Evolutionary conservation across 1,284 basidiomycete species (phyloP).

Genomic region (Calocybe gambosa): DNA sequence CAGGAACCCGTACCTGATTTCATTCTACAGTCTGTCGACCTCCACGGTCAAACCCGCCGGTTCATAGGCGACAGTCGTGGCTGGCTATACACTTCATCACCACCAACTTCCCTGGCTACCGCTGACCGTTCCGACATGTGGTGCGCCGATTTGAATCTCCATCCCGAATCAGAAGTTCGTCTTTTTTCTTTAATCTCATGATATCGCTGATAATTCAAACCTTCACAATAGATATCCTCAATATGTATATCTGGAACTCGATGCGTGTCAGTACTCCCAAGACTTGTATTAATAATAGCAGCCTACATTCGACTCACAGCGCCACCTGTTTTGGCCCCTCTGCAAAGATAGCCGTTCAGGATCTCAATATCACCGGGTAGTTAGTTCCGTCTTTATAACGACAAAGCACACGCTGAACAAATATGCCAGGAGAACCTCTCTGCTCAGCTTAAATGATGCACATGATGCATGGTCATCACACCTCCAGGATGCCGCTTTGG

Average conservation of each 20-base stretch:
- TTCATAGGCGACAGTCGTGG: slow-evolving; percentile 45
- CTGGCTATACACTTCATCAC: slow-evolving; percentile 40
- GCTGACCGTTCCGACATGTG: slow-evolving; percentile 22
- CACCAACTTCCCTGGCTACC: slow-evolving; percentile 7
- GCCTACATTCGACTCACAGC: slow-evolving; percentile 23
- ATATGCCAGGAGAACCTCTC: slow-evolving; percentile 25
- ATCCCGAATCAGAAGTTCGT: slow-evolving; percentile 32
- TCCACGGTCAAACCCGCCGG: slow-evolving; percentile 26
- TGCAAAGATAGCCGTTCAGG: slow-evolving; percentile 41
- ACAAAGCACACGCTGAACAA: background rate
- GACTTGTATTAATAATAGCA: background rate
- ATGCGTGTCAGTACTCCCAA: slow-evolving; percentile 38
- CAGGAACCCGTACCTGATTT: no score
- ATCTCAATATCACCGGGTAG: slow-evolving; percentile 34
- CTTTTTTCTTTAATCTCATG: background rate
- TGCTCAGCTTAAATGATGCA: slow-evolving; percentile 32
- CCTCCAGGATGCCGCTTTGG: slow-evolving; percentile 41
- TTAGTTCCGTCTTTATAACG: slow-evolving; percentile 10
- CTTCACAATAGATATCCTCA: slow-evolving; percentile 40
- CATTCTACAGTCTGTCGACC: slow-evolving; percentile 31
- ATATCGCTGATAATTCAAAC: background rate
- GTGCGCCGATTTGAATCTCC: slow-evolving; percentile 37
- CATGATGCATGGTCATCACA: slow-evolving; percentile 55
- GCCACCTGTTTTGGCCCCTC: slow-evolving; percentile 47
- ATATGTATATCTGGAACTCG: slow-evolving; percentile 41